phyloP scores from a whole-genome alignment of 202 grass and related monocot genomes.

The Schoenoplectus tabernaemontani region DNA sequence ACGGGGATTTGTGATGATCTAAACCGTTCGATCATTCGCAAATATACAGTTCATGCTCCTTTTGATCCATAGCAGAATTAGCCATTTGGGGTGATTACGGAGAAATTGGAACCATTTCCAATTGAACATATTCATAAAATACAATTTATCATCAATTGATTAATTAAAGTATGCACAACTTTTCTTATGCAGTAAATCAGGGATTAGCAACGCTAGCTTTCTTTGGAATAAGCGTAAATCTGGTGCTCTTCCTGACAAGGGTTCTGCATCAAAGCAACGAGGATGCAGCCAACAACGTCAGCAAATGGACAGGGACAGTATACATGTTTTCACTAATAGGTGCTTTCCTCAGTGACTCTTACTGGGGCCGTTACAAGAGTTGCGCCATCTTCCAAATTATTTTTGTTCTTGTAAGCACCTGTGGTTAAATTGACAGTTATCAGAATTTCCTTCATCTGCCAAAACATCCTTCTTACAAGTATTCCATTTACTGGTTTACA shows the following conservation, averaged over 20 bases:
- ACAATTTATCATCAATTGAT: not conserved
- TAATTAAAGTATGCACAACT: not conserved
- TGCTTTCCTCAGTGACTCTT: constrained; percentile 93
- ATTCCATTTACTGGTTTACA: constrained; percentile 7
- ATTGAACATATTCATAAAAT: not conserved
- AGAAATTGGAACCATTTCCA: not conserved
- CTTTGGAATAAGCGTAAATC: constrained; percentile 90
- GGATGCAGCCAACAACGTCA: constrained; percentile 94
- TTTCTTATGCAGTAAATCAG: constrained; percentile 62
- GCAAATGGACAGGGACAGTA: constrained; percentile 96
- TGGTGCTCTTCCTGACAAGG: constrained; percentile 90
- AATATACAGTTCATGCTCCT: no score
- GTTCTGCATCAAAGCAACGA: constrained; percentile 81
- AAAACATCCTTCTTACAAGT: not conserved
- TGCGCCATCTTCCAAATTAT: constrained; percentile 88
- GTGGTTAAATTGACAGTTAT: not conserved
- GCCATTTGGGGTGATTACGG: no score
- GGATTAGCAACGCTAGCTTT: constrained; percentile 88
- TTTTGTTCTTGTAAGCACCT: constrained; percentile 64
- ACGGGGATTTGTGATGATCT: no score
- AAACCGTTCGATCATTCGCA: no score
- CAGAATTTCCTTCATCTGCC: not conserved
- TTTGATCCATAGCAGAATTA: no score
- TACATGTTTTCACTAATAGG: constrained; percentile 97
- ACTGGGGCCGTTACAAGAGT: constrained; percentile 89